These are phyloP conservation scores for Chrysopogon serrulatus DNA, from an alignment of 176 grass and related monocot species.

Conservation along the genomic window DNA sequence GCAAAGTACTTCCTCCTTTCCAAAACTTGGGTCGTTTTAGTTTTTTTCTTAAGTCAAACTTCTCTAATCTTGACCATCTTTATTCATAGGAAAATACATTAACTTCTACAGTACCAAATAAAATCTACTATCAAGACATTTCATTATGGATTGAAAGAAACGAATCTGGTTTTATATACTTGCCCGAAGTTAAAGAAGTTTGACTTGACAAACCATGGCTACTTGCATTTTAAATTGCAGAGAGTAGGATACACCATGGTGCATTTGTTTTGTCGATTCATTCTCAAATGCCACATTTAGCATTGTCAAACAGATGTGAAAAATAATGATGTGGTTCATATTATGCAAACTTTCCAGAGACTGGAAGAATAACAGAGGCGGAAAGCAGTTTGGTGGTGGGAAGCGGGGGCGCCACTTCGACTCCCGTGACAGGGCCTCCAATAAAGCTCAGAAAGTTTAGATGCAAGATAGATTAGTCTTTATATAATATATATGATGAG, in stretches of 20 bases:
- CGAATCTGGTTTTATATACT: background rate
- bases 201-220: background rate
- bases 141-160: background rate
- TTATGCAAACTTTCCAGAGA: slow-evolving; percentile 28
- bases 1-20: background rate
- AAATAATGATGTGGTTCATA: background rate
- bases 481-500: background rate
- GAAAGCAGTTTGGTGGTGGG: slow-evolving; percentile 44
- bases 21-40: background rate
- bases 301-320: background rate
- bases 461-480: background rate
- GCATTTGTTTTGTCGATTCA: background rate
- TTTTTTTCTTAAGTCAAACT: background rate
- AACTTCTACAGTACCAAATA: background rate
- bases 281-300: background rate
- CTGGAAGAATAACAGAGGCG: slow-evolving; percentile 42
- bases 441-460: slow-evolving; percentile 59
- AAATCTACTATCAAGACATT: background rate
- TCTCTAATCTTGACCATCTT: background rate
- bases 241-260: background rate
- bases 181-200: background rate
- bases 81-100: background rate
- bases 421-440: slow-evolving; percentile 23
- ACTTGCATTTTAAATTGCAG: background rate
- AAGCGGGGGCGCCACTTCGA: slow-evolving; percentile 46